Evolutionary conservation across 2,329 filamentous ascomycete genomes (phyloP).

Genomic region (Fusarium cicatricum): DNA sequence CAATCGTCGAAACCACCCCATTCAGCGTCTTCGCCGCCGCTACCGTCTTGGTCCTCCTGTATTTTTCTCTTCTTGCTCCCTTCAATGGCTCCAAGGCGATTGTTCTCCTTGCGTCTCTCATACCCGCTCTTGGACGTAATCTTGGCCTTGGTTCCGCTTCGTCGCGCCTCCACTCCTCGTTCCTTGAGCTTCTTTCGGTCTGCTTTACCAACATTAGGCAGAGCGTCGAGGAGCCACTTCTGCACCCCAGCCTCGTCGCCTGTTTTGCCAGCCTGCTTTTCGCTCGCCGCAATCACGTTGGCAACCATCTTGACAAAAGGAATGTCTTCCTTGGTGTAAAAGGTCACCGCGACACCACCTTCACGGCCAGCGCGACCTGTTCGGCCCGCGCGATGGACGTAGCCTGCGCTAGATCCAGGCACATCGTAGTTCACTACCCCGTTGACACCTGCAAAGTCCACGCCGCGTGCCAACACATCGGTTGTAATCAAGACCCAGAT

Average conservation of each 20-base stretch:
- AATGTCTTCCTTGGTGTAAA: conserved; percentile 96
- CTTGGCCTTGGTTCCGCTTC: conserved; percentile 58
- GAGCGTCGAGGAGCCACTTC: conserved; percentile 86
- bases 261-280: conserved; percentile 70
- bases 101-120: conserved; percentile 74
- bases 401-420: conserved; percentile 86
- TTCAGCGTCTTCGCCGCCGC: conserved; percentile 46
- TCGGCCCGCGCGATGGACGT: conserved; percentile 91
- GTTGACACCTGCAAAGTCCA: conserved; percentile 95
- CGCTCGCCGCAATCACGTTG: conserved; percentile 87
- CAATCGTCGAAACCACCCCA: conserved; percentile 58
- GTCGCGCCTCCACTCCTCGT: conserved; percentile 78
- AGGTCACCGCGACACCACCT: conserved; percentile 89
- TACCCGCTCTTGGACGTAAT: conserved; percentile 88
- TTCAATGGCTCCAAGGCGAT: conserved; percentile 68
- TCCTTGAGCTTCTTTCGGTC: conserved; percentile 84
- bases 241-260: conserved; percentile 69
- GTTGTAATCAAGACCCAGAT: conserved; percentile 98
- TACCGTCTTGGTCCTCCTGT: conserved; percentile 35
- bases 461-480: conserved; percentile 87
- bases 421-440: conserved; percentile 98
- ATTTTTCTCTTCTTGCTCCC: conserved; percentile 65
- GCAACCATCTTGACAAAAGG: conserved; percentile 89
- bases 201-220: conserved; percentile 85
- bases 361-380: conserved; percentile 88